Evolutionary conservation across 208 protist genomes (phyloP), one percentile per base, ranked within the genome.

Genomic region (Acanthamoeba culbertsoni): DNA sequence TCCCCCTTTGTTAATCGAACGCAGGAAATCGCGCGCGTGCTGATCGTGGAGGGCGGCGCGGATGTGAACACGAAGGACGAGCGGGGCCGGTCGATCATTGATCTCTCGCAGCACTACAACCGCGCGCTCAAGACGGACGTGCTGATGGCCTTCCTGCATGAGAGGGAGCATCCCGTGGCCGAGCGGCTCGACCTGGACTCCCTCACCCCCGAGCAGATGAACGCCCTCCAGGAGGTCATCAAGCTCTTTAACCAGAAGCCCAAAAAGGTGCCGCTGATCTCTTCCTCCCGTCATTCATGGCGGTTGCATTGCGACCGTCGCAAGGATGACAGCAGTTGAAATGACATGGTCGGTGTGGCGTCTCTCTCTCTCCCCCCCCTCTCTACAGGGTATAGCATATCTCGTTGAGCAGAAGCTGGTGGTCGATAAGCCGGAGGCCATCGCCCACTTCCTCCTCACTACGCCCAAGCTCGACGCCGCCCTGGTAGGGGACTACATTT

Each of bases 211-310:
- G 71, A 82, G 71, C 71, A 82, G 71, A 82, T 42, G 42, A 46
- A 82, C 20, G 42, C 42, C 16, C 42, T 82, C 14, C 33, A 42
- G 40, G 71, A 82, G 71, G 71, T 42, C 71, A 82, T 82, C 71
- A 82, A 42, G 40, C 71, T 82, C 14, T 82, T 82, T 42, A 82
- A 82, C 28, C 71, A 82, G 42, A 82, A 82, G 40, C 71, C 71
- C 14, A 42, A 10, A 6, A 82, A 82, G 51, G 51, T 59, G n/a
- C n/a, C n/a, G n/a, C n/a, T n/a, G n/a, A n/a, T n/a, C n/a, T n/a
- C n/a, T n/a, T n/a, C n/a, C n/a, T n/a, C n/a, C n/a, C n/a, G n/a
- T n/a, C n/a, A n/a, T n/a, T n/a, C n/a, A n/a, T n/a, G n/a, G n/a
- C n/a, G n/a, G n/a, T n/a, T n/a, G n/a, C n/a, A n/a, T n/a, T n/a